Evolutionary conservation across 2,329 filamentous ascomycete genomes (phyloP).

Genomic region (Talaromyces sp.): DNA sequence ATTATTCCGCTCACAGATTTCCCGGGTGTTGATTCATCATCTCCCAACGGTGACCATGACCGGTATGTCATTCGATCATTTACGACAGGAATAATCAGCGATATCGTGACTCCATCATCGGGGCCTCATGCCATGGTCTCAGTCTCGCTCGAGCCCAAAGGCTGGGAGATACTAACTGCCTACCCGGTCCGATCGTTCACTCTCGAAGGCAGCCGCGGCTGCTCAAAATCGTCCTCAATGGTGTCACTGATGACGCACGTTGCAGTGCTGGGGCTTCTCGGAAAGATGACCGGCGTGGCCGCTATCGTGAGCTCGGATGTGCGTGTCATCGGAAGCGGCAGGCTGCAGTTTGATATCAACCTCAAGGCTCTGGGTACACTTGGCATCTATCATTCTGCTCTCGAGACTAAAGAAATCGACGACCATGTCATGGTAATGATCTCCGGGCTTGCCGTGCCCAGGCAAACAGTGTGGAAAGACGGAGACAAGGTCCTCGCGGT

Average conservation of each 20-base stretch:
- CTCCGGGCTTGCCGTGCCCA: conserved; percentile 63
- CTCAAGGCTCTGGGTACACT: conserved; percentile 72
- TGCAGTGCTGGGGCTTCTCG: conserved; percentile 70
- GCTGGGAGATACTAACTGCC: conserved; percentile 77
- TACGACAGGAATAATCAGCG: conserved; percentile 55
- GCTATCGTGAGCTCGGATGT: conserved; percentile 64
- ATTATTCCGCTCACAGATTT: conserved; percentile 68
- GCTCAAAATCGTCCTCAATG: conserved; percentile 16
- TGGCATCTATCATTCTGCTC: conserved; percentile 70
- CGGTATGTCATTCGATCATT: conserved; percentile 72
- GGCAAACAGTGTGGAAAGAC: conserved; percentile 56
- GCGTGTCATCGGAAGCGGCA: conserved; percentile 53
- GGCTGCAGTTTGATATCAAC: conserved; percentile 60
- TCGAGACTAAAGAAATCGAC: conserved; percentile 57
- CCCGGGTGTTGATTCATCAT: conserved; percentile 55
- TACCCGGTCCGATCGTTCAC: conserved; percentile 60
- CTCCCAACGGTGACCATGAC: conserved; percentile 19
- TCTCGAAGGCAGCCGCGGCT: conserved; percentile 24
- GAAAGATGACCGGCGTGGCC: conserved; percentile 85
- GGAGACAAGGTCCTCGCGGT: conserved; percentile 62
- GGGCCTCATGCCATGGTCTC: conserved; percentile 48
- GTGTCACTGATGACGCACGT: conserved; percentile 38
- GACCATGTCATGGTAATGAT: conserved; percentile 71
- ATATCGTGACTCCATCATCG: conserved; percentile 29
- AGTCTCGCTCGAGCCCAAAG: conserved; percentile 58